Evolutionary conservation across 169 alveolate species (phyloP).

Genomic region (Theileria luwenshuni): DNA sequence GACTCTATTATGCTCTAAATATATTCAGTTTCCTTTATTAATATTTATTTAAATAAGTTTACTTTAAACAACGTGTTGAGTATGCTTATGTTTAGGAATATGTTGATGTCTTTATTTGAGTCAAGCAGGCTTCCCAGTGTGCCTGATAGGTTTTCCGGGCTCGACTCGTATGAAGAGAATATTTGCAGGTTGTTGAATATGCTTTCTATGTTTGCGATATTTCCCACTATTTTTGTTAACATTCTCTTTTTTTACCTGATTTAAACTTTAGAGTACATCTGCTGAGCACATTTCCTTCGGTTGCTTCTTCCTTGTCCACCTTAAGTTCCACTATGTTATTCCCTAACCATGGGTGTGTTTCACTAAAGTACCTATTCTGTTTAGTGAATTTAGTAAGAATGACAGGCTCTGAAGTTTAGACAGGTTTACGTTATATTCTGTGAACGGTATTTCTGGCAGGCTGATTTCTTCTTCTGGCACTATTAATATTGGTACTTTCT

Average conservation of each 20-base stretch:
- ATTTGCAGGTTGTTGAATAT: conserved; percentile 27
- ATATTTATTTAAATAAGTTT: neutral
- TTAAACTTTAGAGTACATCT: conserved; percentile 24
- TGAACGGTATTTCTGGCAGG: conserved; percentile 46
- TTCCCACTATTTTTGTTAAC: conserved; percentile 28
- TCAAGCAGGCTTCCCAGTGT: neutral
- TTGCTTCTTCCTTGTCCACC: neutral
- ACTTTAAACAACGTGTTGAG: conserved; percentile 19
- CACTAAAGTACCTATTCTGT: conserved; percentile 32
- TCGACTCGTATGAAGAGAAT: conserved; percentile 14
- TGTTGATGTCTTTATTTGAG: conserved; percentile 4
- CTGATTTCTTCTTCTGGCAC: conserved; percentile 4
- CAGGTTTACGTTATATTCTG: conserved; percentile 42
- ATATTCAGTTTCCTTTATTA: neutral
- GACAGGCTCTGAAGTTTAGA: conserved; percentile 51
- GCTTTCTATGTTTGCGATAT: conserved; percentile 52
- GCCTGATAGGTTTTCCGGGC: neutral
- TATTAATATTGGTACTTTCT: conserved; percentile 43
- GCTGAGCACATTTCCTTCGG: neutral
- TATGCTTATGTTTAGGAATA: conserved; percentile 10
- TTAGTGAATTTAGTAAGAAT: conserved; percentile 49
- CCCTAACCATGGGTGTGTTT: conserved; percentile 12
- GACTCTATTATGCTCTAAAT: conserved; percentile 43
- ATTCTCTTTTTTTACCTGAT: conserved; percentile 29
- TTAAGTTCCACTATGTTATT: conserved; percentile 54